These are phyloP conservation scores for Skeletonema grethae DNA, from an alignment of 108 stramenopile genomes.

Conservation along the genomic window DNA sequence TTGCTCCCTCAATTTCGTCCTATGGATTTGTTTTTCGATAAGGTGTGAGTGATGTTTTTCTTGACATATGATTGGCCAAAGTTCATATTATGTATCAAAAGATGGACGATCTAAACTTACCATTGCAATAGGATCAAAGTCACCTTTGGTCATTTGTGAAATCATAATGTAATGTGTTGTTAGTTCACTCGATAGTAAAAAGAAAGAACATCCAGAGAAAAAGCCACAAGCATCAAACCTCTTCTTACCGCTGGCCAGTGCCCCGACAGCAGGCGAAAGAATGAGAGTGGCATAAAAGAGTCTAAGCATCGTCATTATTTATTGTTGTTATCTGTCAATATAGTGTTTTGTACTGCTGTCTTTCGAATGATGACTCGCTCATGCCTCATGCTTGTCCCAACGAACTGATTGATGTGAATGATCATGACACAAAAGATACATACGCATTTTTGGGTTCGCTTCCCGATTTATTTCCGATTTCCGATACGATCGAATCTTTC, in stretches of 20 bases:
- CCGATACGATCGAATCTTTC: no score
- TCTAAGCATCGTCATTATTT: not conserved
- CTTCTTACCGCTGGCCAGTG: slow-evolving; percentile 7
- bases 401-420: no score
- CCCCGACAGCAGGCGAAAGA: slow-evolving; percentile 6
- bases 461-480: no score
- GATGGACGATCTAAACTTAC: slow-evolving; percentile 9
- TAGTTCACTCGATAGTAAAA: not conserved
- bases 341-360: no score
- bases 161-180: not conserved
- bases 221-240: not conserved
- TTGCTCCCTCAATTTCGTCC: slow-evolving; percentile 39
- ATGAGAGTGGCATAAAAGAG: not conserved
- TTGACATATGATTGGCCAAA: not conserved
- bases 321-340: no score
- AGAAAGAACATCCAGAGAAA: not conserved
- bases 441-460: no score
- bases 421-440: no score
- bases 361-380: no score
- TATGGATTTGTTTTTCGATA: not conserved
- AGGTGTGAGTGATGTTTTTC: not conserved
- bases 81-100: not conserved
- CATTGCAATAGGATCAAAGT: slow-evolving; percentile 24
- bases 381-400: no score
- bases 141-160: slow-evolving; percentile 3